Percentiles rank a stretch among this genome's conserved stretches.
Conservation (phyloP, 345 rosid genomes). For the Clausena lansium region DNA sequence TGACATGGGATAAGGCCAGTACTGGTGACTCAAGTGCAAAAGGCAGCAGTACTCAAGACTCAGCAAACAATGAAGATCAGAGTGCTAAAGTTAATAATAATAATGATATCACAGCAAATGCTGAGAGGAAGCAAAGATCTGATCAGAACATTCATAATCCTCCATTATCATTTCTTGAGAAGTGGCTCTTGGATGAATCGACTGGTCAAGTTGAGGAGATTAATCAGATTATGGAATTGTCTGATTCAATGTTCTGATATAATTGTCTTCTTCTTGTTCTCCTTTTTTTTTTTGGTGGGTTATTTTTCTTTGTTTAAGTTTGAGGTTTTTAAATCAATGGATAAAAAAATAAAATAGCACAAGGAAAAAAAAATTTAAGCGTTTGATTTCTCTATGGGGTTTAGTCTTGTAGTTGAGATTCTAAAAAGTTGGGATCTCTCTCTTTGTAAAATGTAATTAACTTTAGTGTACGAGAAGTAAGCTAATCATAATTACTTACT, state of each 20-base stretch:
- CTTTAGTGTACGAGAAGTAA: neutral
- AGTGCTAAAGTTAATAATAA: neutral
- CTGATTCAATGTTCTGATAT: slow-evolving; percentile 44
- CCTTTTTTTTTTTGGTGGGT: neutral
- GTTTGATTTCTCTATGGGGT: slow-evolving; percentile 7
- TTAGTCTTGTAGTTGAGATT: slow-evolving; percentile 22
- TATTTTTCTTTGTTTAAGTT: slow-evolving; percentile 15
- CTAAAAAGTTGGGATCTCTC: slow-evolving; percentile 34
- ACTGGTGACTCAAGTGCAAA: slow-evolving; percentile 25
- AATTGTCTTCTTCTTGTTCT: neutral
- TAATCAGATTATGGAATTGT: slow-evolving; percentile 56
- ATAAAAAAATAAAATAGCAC: neutral
- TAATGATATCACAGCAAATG: too few relatives aligned
- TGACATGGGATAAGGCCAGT: slow-evolving; percentile 42
- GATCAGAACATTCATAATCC: slow-evolving; percentile 34
- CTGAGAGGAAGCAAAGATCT: neutral
- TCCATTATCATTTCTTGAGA: slow-evolving; percentile 85
- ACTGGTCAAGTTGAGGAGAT: slow-evolving; percentile 57
- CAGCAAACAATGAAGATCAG: slow-evolving; percentile 21
- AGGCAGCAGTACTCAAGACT: slow-evolving; percentile 12
- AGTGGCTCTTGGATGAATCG: slow-evolving; percentile 92
- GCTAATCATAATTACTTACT: neutral
- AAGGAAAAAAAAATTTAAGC: neutral
- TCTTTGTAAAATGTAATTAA: slow-evolving; percentile 30
- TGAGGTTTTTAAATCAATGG: neutral